A percentile compares a stretch with the other conserved stretches of the same genome.
These are phyloP conservation scores for Colletotrichum tropicale DNA, from an alignment of 2,329 filamentous ascomycete genomes.

Conservation along the genomic window DNA sequence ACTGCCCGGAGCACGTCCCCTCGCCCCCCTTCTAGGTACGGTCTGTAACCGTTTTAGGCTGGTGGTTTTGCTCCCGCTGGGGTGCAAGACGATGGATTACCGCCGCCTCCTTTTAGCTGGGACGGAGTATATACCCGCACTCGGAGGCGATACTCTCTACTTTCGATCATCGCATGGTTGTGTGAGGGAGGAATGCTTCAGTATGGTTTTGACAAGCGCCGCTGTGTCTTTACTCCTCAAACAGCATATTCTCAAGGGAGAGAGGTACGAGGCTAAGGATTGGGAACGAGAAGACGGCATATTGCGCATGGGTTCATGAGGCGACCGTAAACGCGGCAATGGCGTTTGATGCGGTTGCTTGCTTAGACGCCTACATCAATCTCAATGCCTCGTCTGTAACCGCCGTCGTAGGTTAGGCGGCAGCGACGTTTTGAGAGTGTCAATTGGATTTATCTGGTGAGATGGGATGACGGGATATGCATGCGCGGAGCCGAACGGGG, in stretches of 20 bases:
- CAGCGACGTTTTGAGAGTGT: neutral
- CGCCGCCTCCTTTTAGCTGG: neutral
- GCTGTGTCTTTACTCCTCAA: neutral
- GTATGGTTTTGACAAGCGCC: neutral
- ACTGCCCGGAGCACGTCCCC: neutral
- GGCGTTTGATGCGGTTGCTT: neutral
- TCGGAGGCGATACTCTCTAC: neutral
- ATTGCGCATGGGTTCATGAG: neutral
- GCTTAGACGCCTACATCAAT: neutral
- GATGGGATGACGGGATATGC: neutral
- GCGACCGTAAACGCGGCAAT: neutral
- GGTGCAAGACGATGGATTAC: neutral
- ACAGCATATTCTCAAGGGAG: neutral
- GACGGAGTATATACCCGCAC: slow-evolving; percentile 2
- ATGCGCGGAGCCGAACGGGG: neutral
- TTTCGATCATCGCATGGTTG: neutral
- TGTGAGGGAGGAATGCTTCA: neutral
- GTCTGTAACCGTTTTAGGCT: neutral
- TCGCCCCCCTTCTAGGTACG: neutral
- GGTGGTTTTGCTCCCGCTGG: neutral
- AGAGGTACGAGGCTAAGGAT: neutral
- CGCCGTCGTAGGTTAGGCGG: neutral
- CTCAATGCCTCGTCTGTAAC: neutral
- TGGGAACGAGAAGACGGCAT: neutral
- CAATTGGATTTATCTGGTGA: too few relatives aligned